Evolutionary conservation across 768 basidiomycete genomes (phyloP).

Genomic region (Rhizopogon salebrosus): DNA sequence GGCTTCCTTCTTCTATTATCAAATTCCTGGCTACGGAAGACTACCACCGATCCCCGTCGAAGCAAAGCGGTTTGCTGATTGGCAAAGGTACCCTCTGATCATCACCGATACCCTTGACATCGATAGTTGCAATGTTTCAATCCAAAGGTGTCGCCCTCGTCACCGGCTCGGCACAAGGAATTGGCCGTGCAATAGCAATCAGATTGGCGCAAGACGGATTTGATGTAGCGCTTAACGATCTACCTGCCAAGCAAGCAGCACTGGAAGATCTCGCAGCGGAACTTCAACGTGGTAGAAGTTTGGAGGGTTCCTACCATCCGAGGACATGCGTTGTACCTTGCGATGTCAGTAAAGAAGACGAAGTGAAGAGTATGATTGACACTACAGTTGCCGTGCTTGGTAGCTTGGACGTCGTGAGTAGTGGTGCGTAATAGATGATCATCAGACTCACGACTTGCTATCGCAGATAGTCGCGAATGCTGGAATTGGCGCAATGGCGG

Average conservation of each 20-base stretch:
- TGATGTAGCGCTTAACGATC: slow-evolving; percentile 13
- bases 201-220: slow-evolving; percentile 31
- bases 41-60: no score
- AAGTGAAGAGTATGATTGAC: slow-evolving; percentile 38
- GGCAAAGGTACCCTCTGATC: not conserved
- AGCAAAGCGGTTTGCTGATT: no score
- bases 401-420: slow-evolving; percentile 43
- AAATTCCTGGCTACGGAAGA: no score
- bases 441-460: not conserved
- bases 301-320: not conserved
- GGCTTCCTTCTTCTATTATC: no score
- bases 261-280: slow-evolving; percentile 14
- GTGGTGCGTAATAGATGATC: not conserved
- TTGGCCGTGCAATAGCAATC: slow-evolving; percentile 30
- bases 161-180: slow-evolving; percentile 27
- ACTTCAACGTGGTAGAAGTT: slow-evolving; percentile 3
- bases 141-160: slow-evolving; percentile 25
- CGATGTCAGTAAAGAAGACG: slow-evolving; percentile 37
- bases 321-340: slow-evolving; percentile 23
- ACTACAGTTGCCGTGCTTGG: slow-evolving; percentile 28
- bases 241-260: slow-evolving; percentile 2
- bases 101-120: no score
- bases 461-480: slow-evolving; percentile 24
- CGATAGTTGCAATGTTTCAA: not conserved
- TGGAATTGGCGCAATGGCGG: slow-evolving; percentile 11